These are phyloP conservation scores for Leccinum incarnatum DNA, from an alignment of 768 basidiomycete genomes.

Conservation along the genomic window DNA sequence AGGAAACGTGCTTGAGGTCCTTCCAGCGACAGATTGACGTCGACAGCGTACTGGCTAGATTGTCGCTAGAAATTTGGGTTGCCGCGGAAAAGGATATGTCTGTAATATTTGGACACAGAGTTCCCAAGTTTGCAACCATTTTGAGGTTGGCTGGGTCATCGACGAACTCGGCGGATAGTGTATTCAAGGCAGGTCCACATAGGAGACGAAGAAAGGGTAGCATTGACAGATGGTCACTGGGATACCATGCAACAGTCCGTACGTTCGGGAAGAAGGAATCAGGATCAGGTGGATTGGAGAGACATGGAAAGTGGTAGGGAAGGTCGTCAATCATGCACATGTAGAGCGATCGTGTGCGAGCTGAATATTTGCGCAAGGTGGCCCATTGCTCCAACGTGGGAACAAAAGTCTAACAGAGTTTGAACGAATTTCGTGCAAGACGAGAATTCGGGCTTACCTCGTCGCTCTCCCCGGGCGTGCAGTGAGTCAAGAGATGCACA, in stretches of 20 bases:
- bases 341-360: conserved; percentile 18
- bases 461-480: background rate
- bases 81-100: conserved; percentile 17
- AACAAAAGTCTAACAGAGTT: background rate
- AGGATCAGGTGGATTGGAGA: conserved; percentile 14
- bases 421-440: background rate
- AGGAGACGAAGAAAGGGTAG: conserved; percentile 23
- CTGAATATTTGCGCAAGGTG: conserved; percentile 18
- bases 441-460: conserved; percentile 9
- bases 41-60: conserved; percentile 15
- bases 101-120: conserved; percentile 18
- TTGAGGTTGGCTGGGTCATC: conserved; percentile 16
- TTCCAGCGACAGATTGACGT: conserved; percentile 21
- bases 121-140: conserved; percentile 12
- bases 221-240: conserved; percentile 17
- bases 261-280: conserved; percentile 23
- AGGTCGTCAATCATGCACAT: conserved; percentile 21
- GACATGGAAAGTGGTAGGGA: conserved; percentile 8
- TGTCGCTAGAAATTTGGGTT: conserved; percentile 4
- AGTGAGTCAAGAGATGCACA: conserved; percentile 12
- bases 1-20: conserved; percentile 16
- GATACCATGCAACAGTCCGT: conserved; percentile 22
- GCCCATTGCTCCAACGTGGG: conserved; percentile 15
- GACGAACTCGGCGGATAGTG: conserved; percentile 20
- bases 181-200: conserved; percentile 22